Evolutionary conservation across 352 stramenopile genomes (phyloP).

Genomic region (Globisporangium spinosum): DNA sequence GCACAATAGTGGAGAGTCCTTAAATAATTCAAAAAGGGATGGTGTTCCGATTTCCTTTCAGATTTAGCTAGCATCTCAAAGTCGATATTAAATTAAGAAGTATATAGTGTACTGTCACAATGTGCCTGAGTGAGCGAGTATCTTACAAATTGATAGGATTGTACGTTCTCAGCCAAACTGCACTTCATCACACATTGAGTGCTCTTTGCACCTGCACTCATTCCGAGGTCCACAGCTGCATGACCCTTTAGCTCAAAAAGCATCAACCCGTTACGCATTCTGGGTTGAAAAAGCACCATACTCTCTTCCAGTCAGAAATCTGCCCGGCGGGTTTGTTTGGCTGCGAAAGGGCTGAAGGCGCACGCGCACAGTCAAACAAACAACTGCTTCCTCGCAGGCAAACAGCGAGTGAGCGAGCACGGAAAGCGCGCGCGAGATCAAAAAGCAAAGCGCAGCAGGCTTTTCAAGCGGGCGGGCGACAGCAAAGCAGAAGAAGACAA

Average conservation of each 20-base stretch:
- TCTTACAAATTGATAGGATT: too few relatives aligned
- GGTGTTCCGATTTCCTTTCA: too few relatives aligned
- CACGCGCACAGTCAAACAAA: background rate
- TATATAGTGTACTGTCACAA: too few relatives aligned
- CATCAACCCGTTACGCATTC: background rate
- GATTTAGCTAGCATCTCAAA: too few relatives aligned
- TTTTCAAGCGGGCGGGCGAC: background rate
- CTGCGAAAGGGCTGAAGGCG: conserved; percentile 6
- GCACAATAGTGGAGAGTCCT: too few relatives aligned
- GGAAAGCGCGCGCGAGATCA: background rate
- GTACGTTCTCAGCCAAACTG: too few relatives aligned
- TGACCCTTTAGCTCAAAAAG: background rate
- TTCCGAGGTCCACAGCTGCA: background rate
- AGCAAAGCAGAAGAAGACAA: background rate
- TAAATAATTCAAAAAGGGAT: too few relatives aligned
- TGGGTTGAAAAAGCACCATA: conserved; percentile 2
- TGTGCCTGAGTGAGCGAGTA: too few relatives aligned
- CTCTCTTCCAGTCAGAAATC: background rate
- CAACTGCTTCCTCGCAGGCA: background rate
- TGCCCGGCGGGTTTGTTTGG: conserved; percentile 5
- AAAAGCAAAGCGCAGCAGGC: background rate
- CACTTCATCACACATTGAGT: too few relatives aligned
- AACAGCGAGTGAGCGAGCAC: background rate
- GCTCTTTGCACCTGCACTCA: background rate
- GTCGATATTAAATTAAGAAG: too few relatives aligned